Conservation (phyloP, 768 basidiomycete genomes). For the Serendipita vermifera region DNA sequence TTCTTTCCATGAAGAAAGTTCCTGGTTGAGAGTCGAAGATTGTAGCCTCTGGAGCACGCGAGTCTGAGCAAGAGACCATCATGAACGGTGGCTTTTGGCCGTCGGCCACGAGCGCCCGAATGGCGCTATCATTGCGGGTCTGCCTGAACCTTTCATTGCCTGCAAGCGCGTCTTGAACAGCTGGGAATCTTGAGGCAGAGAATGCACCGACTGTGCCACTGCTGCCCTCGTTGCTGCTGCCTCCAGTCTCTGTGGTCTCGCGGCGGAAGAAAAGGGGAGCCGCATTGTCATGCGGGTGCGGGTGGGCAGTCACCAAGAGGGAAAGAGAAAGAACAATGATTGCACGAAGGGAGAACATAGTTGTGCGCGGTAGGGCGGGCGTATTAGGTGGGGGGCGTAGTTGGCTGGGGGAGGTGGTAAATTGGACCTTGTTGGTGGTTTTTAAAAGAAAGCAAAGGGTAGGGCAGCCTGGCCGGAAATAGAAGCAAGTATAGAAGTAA, state of each 20-base stretch:
- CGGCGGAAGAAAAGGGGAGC: background rate
- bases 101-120: constrained; percentile 4
- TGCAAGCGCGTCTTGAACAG: constrained; percentile 5
- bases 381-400: too few species aligned
- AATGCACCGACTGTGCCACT: background rate
- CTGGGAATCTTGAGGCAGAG: constrained; percentile 3
- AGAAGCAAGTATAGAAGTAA: too few species aligned
- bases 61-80: constrained; percentile 3
- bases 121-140: background rate
- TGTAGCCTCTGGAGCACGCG: constrained; percentile 6
- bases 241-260: background rate
- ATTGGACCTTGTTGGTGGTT: too few species aligned
- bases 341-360: too few species aligned
- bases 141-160: constrained; percentile 11
- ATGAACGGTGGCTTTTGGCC: constrained; percentile 13
- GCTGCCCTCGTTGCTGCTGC: background rate
- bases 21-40: constrained; percentile 13
- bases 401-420: too few species aligned
- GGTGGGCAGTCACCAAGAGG: background rate
- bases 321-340: background rate
- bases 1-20: constrained; percentile 13
- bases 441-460: too few species aligned
- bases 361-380: too few species aligned
- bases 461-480: too few species aligned
- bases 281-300: background rate